These are phyloP conservation scores for Stachybotrys echinatus DNA, from an alignment of 2,329 filamentous ascomycete species.

Conservation along the genomic window DNA sequence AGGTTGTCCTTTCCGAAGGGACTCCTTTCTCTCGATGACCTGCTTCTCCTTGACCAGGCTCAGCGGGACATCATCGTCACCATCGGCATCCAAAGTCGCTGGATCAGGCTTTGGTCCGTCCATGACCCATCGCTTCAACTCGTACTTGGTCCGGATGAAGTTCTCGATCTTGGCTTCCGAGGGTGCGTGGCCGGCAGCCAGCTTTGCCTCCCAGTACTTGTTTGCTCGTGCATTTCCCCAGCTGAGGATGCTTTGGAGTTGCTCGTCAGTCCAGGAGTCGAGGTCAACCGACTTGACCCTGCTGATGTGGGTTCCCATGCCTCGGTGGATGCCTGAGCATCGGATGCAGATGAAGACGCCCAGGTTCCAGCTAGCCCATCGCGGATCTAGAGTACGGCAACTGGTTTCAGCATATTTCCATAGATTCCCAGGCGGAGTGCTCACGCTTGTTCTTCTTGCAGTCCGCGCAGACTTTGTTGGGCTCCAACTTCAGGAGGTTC, in stretches of 20 bases:
- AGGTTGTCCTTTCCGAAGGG: slow-evolving; percentile 51
- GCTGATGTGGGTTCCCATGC: slow-evolving; percentile 98
- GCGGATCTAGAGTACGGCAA: slow-evolving; percentile 59
- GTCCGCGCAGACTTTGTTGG: slow-evolving; percentile 95
- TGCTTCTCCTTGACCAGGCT: slow-evolving; percentile 64
- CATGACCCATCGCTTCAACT: slow-evolving; percentile 99
- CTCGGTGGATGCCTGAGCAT: slow-evolving; percentile 96
- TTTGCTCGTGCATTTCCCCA: slow-evolving; percentile 97
- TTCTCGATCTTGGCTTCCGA: slow-evolving; percentile 99
- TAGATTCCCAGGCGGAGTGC: no score
- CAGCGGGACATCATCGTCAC: slow-evolving; percentile 73
- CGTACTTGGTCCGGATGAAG: slow-evolving; percentile 98
- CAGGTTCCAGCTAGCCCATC: slow-evolving; percentile 99
- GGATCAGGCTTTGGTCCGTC: slow-evolving; percentile 92
- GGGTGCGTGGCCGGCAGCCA: slow-evolving; percentile 84
- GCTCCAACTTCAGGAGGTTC: slow-evolving; percentile 86
- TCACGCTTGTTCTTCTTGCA: slow-evolving; percentile 98
- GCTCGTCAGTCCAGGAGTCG: slow-evolving; percentile 97
- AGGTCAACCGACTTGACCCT: slow-evolving; percentile 97
- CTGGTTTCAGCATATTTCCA: slow-evolving; percentile 5
- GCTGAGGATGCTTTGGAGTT: slow-evolving; percentile 85
- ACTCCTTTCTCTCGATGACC: slow-evolving; percentile 54
- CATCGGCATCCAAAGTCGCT: slow-evolving; percentile 75
- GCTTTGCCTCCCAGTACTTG: slow-evolving; percentile 97
- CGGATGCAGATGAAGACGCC: slow-evolving; percentile 97